Conservation (phyloP, 768 basidiomycete genomes). For the Tylopilus balloui region DNA sequence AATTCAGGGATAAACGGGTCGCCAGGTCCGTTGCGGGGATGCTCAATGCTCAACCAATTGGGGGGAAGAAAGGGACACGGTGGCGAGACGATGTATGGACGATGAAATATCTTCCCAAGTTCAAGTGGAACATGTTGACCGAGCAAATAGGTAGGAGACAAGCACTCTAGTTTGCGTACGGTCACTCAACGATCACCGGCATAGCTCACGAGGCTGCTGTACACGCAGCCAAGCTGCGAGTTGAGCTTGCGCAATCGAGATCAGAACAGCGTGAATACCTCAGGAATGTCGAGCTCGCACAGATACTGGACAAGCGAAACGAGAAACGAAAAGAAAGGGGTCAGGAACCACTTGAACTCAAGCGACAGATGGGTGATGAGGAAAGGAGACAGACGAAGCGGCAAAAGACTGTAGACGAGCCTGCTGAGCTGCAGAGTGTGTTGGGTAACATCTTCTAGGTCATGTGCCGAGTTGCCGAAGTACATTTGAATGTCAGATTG, state of each 20-base stretch:
- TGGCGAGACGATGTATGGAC: conserved; percentile 99
- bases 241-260: conserved; percentile 83
- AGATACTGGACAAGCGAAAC: conserved; percentile 77
- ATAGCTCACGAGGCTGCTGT: conserved; percentile 90
- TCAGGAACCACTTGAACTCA: conserved; percentile 38
- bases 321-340: conserved; percentile 59
- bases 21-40: conserved; percentile 89
- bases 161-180: neutral
- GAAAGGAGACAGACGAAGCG: conserved; percentile 14
- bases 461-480: conserved; percentile 13
- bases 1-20: conserved; percentile 91
- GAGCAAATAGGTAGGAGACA: conserved; percentile 90
- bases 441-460: conserved; percentile 50
- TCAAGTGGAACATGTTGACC: conserved; percentile 98
- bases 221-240: conserved; percentile 83
- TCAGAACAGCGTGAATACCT: conserved; percentile 91
- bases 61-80: conserved; percentile 83
- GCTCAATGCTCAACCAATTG: conserved; percentile 94
- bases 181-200: conserved; percentile 8
- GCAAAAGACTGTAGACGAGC: conserved; percentile 7
- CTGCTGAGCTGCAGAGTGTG: conserved; percentile 37
- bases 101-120: conserved; percentile 96
- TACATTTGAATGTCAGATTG: conserved; percentile 13
- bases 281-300: conserved; percentile 88
- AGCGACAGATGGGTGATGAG: conserved; percentile 14